These are phyloP conservation scores for Leccinum arenicola DNA, from an alignment of 768 basidiomycete species.

Conservation along the genomic window DNA sequence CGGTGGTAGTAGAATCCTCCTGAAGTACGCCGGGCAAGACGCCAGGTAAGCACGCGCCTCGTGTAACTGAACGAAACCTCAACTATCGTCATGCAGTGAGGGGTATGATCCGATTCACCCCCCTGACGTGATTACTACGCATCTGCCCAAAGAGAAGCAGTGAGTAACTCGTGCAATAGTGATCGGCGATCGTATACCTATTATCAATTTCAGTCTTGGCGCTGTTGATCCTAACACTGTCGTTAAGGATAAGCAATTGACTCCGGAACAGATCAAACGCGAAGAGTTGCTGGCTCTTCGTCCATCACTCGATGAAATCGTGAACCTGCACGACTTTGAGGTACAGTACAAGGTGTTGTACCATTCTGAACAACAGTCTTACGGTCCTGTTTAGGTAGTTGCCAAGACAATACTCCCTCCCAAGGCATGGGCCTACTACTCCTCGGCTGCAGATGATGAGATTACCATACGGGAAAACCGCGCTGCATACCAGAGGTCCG, in stretches of 20 bases:
- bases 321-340: slow-evolving; percentile 93
- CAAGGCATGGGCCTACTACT: slow-evolving; percentile 93
- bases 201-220: slow-evolving; percentile 50
- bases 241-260: slow-evolving; percentile 57
- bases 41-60: slow-evolving; percentile 55
- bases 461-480: slow-evolving; percentile 86
- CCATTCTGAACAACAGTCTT: not conserved
- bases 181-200: not conserved
- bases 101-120: slow-evolving; percentile 89
- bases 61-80: not conserved
- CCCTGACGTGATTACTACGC: slow-evolving; percentile 68
- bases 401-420: slow-evolving; percentile 76
- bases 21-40: slow-evolving; percentile 85
- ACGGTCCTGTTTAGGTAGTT: slow-evolving; percentile 51
- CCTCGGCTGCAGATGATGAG: slow-evolving; percentile 90
- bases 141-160: slow-evolving; percentile 85
- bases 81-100: slow-evolving; percentile 19
- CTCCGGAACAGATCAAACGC: slow-evolving; percentile 67
- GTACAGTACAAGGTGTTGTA: slow-evolving; percentile 43
- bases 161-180: slow-evolving; percentile 29
- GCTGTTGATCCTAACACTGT: slow-evolving; percentile 63
- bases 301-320: slow-evolving; percentile 71
- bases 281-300: slow-evolving; percentile 55
- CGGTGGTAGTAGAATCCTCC: slow-evolving; percentile 77
- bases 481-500: slow-evolving; percentile 79